Base-by-base conservation (phyloP, 2,329 filamentous ascomycete genomes). In the Westerdykella aurantiaca region DNA sequence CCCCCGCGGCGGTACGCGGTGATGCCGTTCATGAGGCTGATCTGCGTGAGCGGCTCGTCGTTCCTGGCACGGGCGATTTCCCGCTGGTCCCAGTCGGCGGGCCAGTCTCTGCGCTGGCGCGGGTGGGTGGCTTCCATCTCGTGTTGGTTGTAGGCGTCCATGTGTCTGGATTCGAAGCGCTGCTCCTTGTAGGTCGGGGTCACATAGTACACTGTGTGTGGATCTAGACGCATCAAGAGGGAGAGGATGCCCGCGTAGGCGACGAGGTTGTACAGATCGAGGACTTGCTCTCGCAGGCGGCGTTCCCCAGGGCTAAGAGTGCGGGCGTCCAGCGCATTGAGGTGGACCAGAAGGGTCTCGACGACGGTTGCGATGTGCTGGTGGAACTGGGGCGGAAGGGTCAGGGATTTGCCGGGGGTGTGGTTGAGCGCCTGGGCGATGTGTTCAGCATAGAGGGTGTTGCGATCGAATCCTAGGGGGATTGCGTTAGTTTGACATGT, bases 151-250 rank as follows among this genome's bases (percentile, higher is more conserved):
- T 57, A 48, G n/a, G 48, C 55, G 4, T 58, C 46, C 55, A 59
- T 57, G 18, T 45, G 14, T 0, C 37, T 7, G 4, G 13, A 6
- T 3, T 17, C 35, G 42, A 51, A 64, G 13, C 9, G 37, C 13
- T 57, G 51, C 49, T 64, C 60, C 42, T 64, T 63, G 50, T 55
- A 52, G 0, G 51, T 31, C 12, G 58, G 58, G 1, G 39, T 34
- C 43, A 60, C 48, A 52, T 56, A 44, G 51, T 67, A 67, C 2
- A 51, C 52, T 2, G 61, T 65, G 44, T 57, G 49, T 0, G 47
- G 35, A 37, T 61, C 56, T 5, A 53, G 23, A 17, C 49, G 54
- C 58, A 66, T 63, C 31, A 46, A 37, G 0, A 66, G 48, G 34
- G 45, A 48, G 10, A 64, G 47, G 0, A 62, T 34, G 6, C 43